Conservation (phyloP, 306 rosid genomes). For the Cyamopsis tetragonoloba region DNA sequence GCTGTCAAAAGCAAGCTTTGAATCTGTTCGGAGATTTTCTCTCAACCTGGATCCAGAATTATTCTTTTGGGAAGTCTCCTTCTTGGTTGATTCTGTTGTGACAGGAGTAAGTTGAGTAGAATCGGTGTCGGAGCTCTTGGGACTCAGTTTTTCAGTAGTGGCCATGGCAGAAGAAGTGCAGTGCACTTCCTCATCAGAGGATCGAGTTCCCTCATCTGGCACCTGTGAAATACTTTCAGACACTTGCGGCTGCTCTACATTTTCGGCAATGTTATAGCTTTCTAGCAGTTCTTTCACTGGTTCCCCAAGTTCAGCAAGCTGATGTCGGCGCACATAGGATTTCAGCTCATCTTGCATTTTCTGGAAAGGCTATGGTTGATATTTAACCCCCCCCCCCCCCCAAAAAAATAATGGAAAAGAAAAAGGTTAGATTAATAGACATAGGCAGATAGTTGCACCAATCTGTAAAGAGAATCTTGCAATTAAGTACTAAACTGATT, state of each 20-base stretch:
- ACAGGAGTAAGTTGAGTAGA: conserved; percentile 38
- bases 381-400: too few relatives aligned
- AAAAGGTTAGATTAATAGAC: background rate
- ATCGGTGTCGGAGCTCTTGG: conserved; percentile 47
- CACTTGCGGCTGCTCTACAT: conserved; percentile 50
- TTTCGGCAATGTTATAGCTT: conserved; percentile 40
- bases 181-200: conserved; percentile 70
- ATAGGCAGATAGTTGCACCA: background rate
- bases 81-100: conserved; percentile 39
- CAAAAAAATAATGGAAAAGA: background rate
- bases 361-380: conserved; percentile 54
- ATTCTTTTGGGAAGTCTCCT: conserved; percentile 35
- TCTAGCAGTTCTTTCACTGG: conserved; percentile 54
- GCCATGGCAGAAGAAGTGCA: conserved; percentile 45
- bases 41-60: conserved; percentile 36
- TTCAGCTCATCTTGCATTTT: conserved; percentile 63
- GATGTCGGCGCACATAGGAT: conserved; percentile 47
- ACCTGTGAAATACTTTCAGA: conserved; percentile 63
- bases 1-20: conserved; percentile 42
- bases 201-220: conserved; percentile 57
- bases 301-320: conserved; percentile 49
- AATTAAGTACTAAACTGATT: background rate
- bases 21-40: conserved; percentile 35
- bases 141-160: conserved; percentile 43
- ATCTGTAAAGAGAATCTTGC: background rate